Base-by-base conservation (phyloP, 768 basidiomycete genomes). In the Leucocoprinus leucothites region DNA sequence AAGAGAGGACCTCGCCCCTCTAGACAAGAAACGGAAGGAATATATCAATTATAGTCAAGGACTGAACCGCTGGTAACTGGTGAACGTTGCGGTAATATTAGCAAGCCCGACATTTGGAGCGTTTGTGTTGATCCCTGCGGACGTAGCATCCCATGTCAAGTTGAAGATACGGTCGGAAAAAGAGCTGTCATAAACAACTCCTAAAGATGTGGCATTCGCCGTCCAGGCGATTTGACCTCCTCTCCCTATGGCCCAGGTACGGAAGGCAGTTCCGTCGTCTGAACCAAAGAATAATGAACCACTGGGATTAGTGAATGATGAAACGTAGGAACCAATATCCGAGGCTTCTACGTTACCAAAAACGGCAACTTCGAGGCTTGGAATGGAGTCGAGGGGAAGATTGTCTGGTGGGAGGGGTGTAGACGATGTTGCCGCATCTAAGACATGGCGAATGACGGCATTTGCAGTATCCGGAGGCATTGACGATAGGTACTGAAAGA, bases 201-300 rank as follows among this genome's bases (percentile, higher is more conserved):
- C 61, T 26, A 79, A 69, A 16, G 83, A 78, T 16, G 75, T 71
- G 7, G 81, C 70, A 53, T 72, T 73, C 56, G 84, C 72, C 2
- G 84, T 69, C 85, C 85, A 87, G 21, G 71, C 61, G 34, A 85
- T 68, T 18, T 66, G 61, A 25, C 65, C 64, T 36, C 66, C 64
- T 16, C 66, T 71, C 34, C 71, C 67, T 48, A 85, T 76, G 6
- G 81, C 74, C 84, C 82, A 86, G 47, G 74, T 65, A 8, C 85
- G 78, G 48, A 86, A 63, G 21, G 72, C 68, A 16, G 64, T 64
- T 3, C 79, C 81, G 47, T 73, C 68, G 38, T 73, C 67, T 26
- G 83, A 81, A 16, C 86, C 86, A 64, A 86, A 87, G 63, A 85
- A 85, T 35, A 87, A 66, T 1, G 72, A 60, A 8, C 76, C 79